These are phyloP conservation scores for Beverwykella pulmonaria DNA, from an alignment of 495 filamentous ascomycete genomes.

Conservation along the genomic window DNA sequence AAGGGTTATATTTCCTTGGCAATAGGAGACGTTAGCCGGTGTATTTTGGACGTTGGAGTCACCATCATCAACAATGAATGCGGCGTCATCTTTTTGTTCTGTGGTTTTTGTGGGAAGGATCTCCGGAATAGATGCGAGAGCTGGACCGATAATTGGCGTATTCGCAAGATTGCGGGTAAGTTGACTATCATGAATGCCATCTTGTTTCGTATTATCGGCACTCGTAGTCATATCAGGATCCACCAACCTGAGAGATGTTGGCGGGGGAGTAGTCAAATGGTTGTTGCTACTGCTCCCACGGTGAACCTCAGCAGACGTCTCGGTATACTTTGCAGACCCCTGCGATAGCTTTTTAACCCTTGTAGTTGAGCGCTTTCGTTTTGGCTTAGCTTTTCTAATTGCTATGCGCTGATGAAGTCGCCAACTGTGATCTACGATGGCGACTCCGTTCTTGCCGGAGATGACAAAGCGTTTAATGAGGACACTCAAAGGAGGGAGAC, in stretches of 20 bases:
- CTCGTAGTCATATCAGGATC: background rate
- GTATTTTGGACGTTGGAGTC: too few relatives aligned
- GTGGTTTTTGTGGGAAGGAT: background rate
- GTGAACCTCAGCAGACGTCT: background rate
- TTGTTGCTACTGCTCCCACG: background rate
- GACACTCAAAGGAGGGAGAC: background rate
- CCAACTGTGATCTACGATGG: slow-evolving; percentile 1
- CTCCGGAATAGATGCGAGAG: background rate
- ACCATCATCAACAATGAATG: background rate
- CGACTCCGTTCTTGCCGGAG: background rate
- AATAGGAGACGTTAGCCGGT: too few relatives aligned
- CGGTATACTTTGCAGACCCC: background rate
- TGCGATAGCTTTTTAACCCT: background rate
- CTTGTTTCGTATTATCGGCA: background rate
- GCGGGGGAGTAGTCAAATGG: background rate
- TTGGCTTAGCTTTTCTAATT: background rate
- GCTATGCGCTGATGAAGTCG: background rate
- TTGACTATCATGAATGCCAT: background rate
- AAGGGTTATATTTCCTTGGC: too few relatives aligned
- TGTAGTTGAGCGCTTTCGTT: background rate
- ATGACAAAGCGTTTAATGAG: background rate
- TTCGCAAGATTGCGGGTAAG: background rate
- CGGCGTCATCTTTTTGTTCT: background rate
- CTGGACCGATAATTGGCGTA: background rate
- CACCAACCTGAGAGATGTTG: background rate